Conservation (phyloP, 1,284 basidiomycete species). For the Hortiboletus rubellus region DNA sequence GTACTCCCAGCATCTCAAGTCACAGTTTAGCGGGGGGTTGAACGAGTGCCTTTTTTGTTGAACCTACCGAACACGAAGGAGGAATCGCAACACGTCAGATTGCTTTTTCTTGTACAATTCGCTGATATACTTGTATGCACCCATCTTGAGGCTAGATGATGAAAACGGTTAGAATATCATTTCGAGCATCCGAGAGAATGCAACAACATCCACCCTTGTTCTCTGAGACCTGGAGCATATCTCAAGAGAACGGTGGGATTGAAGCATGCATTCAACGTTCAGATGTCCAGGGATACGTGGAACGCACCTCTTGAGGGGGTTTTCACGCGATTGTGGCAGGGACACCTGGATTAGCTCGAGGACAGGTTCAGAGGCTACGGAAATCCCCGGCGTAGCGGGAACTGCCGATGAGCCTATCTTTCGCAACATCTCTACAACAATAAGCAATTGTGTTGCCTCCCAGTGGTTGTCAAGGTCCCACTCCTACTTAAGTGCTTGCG, state of each 20-base stretch:
- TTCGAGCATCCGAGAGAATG: conserved; percentile 19
- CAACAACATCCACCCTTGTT: conserved; percentile 30
- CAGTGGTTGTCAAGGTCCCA: conserved; percentile 24
- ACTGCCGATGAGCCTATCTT: conserved; percentile 19
- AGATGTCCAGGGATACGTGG: conserved; percentile 6
- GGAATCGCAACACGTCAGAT: conserved; percentile 97
- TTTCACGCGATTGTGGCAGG: conserved; percentile 17
- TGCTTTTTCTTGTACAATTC: conserved; percentile 97
- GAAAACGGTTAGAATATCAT: conserved; percentile 22
- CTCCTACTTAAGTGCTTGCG: conserved; percentile 16
- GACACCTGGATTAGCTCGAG: neutral
- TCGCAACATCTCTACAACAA: conserved; percentile 8
- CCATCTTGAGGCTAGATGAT: conserved; percentile 54
- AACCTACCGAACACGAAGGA: conserved; percentile 91
- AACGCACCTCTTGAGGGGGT: conserved; percentile 32
- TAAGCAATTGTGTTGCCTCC: conserved; percentile 20
- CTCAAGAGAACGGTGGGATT: conserved; percentile 10
- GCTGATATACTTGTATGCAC: conserved; percentile 96
- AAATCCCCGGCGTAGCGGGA: conserved; percentile 23
- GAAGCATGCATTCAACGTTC: neutral
- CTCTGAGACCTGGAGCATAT: conserved; percentile 2
- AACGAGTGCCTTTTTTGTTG: neutral
- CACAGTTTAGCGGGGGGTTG: conserved; percentile 9
- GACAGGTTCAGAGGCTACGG: conserved; percentile 9
- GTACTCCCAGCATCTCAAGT: conserved; percentile 96